Evolutionary conservation across 192 early-diverging fungal species (phyloP), one percentile per base, ranked within the genome.

Genomic region (Linnemannia hyalina): DNA sequence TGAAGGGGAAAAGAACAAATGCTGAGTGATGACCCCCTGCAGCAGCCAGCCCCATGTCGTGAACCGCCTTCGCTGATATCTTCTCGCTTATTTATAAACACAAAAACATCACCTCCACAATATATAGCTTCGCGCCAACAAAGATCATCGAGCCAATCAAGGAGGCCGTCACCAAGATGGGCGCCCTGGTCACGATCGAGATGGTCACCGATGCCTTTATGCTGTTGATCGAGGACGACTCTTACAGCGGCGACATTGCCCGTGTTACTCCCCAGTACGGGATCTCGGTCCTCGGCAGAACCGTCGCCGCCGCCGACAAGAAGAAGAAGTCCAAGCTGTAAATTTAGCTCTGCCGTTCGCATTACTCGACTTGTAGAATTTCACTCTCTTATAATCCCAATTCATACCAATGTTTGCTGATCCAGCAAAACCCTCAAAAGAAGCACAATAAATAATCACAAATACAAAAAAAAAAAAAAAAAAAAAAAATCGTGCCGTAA

Each of bases 151-250:
- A 73, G 47, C 81, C 87, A 23, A 75, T 91, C 55, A 88, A 86
- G 18, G 80, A 87, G 15, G 74, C 69, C 22, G 78, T 89, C 26
- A 81, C 77, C 70, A 38, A 76, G 55, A 70, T 84, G 44, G 82
- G 49, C 13, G 73, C 82, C 22, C 76, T 88, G 75, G 69, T 87
- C 16, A 42, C 88, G 6, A 75, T 90, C 0, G 77, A 89, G 63
- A 88, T 88, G 85, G 93, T 94, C 4, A 89, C 91, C 11, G 90
- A 89, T 38, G 92, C 92, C 80, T 92, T 93, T 75, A 78, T 94
- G 76, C 46, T 89, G 26, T 87, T 92, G 72, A 92, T 94, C 26
- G 90, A 93, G 81, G 93, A 93, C 70, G 91, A 94, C 49, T 49
- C 69, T 0, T 88, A 89, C 74, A 88, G 76, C 6, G 93, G 92